A percentile compares a stretch with the other conserved stretches of the same genome.
phyloP scores from a whole-genome alignment of 2,329 filamentous ascomycete genomes.

The Exserohilum rostratum region DNA sequence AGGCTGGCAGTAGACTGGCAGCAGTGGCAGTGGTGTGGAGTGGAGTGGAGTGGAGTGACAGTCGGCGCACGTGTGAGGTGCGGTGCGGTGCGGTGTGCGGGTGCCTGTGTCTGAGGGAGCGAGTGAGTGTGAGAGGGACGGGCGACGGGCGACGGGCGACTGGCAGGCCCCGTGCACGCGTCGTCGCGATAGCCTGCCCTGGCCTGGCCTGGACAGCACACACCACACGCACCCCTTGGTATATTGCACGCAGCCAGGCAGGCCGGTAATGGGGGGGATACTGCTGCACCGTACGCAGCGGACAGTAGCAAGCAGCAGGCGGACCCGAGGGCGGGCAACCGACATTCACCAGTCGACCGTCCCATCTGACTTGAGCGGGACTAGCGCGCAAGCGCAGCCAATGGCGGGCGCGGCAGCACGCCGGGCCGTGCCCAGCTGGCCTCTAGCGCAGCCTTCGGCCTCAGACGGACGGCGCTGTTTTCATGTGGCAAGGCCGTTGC shows the following conservation, averaged over 20 bases:
- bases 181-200: too few species aligned
- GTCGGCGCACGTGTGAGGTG: too few species aligned
- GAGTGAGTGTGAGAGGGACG: too few species aligned
- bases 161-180: too few species aligned
- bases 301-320: neutral
- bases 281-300: too few species aligned
- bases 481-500: slow-evolving; percentile 16
- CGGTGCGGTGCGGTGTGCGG: too few species aligned
- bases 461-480: slow-evolving; percentile 13
- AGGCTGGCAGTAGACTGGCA: neutral
- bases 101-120: too few species aligned
- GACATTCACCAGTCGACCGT: slow-evolving; percentile 12
- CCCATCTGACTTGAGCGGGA: slow-evolving; percentile 15
- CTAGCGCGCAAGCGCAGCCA: slow-evolving; percentile 5
- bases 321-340: slow-evolving; percentile 1
- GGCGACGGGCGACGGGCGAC: too few species aligned
- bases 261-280: neutral
- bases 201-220: too few species aligned
- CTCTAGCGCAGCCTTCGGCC: slow-evolving; percentile 14
- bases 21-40: too few species aligned
- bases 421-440: slow-evolving; percentile 11
- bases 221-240: neutral
- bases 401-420: neutral
- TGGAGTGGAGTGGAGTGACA: too few species aligned
- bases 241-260: neutral